Evolutionary conservation across 345 rosid genomes (phyloP).

Genomic region (Trapa incisa): DNA sequence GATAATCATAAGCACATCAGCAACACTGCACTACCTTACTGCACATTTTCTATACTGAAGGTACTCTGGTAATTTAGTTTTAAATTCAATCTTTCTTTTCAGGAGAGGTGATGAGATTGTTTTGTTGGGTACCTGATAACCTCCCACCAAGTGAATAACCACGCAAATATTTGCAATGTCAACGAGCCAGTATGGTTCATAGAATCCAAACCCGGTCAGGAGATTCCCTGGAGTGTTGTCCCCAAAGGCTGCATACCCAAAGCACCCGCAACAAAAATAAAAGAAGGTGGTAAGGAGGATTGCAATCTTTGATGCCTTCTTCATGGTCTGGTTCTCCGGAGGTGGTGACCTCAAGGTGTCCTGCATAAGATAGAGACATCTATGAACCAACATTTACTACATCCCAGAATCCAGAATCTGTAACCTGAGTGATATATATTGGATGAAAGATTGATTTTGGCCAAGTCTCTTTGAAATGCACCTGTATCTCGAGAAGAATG

Average conservation of each 20-base stretch:
- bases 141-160: slow-evolving; percentile 33
- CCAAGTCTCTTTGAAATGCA: slow-evolving; percentile 12
- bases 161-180: slow-evolving; percentile 3
- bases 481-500: slow-evolving; percentile 37
- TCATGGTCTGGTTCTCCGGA: slow-evolving; percentile 8
- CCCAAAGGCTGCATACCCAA: slow-evolving; percentile 9
- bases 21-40: neutral
- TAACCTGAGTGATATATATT: neutral
- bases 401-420: neutral
- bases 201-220: slow-evolving; percentile 8
- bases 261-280: slow-evolving; percentile 3
- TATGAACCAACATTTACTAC: neutral
- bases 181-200: slow-evolving; percentile 9
- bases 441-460: slow-evolving; percentile 2
- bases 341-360: neutral
- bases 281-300: neutral
- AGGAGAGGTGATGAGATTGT: neutral
- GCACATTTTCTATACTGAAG: too few relatives aligned
- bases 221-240: slow-evolving; percentile 6
- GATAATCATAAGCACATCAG: neutral
- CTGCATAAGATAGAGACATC: neutral
- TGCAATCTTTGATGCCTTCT: neutral
- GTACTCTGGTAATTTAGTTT: too few relatives aligned
- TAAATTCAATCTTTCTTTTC: neutral
- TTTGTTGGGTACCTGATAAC: slow-evolving; percentile 31